A percentile compares a stretch with the other conserved stretches of the same genome.
Conservation (phyloP, 2,329 filamentous ascomycete species). For the Talaromyces sp. region DNA sequence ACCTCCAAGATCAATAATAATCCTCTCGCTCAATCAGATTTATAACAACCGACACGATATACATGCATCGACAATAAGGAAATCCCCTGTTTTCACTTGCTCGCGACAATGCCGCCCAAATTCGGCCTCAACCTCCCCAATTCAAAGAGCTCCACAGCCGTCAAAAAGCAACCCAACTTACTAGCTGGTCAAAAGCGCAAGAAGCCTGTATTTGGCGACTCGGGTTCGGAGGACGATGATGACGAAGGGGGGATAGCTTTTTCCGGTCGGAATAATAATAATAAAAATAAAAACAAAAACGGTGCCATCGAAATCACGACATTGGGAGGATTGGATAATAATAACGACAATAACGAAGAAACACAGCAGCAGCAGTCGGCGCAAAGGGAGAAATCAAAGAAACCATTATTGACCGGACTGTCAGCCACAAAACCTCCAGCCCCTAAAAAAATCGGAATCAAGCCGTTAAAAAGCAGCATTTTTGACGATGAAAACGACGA, state of each 20-base stretch:
- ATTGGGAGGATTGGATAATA: constrained; percentile 31
- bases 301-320: constrained; percentile 32
- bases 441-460: constrained; percentile 21
- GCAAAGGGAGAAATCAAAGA: constrained; percentile 13
- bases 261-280: constrained; percentile 11
- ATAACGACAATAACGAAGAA: constrained; percentile 2
- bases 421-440: constrained; percentile 32
- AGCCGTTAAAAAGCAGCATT: constrained; percentile 31
- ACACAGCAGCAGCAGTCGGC: neutral
- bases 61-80: neutral
- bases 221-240: constrained; percentile 36
- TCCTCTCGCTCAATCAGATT: neutral
- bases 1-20: neutral
- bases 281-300: neutral
- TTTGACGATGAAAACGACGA: constrained; percentile 35
- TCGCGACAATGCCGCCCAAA: constrained; percentile 26
- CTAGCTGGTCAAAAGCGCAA: constrained; percentile 43
- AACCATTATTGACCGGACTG: constrained; percentile 13
- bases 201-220: constrained; percentile 43
- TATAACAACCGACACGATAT: neutral
- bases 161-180: constrained; percentile 23
- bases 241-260: constrained; percentile 9
- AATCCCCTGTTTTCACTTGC: neutral
- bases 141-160: constrained; percentile 13
- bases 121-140: constrained; percentile 42